Evolutionary conservation across 2,329 filamentous ascomycete genomes (phyloP).

Genomic region (Aspergillus sp.): DNA sequence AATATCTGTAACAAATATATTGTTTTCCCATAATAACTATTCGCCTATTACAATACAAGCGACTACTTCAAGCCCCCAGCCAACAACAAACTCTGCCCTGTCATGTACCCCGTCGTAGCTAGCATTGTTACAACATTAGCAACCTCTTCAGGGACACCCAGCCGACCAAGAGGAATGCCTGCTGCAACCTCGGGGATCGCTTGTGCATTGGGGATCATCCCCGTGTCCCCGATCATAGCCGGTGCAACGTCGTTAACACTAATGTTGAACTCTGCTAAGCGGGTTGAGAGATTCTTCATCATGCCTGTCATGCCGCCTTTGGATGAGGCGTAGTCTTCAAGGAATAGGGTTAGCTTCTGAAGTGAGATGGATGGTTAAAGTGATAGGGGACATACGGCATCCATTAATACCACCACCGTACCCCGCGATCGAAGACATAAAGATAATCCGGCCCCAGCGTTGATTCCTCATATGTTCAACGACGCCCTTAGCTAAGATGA

Average conservation of each 20-base stretch:
- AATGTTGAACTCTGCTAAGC: constrained; percentile 60
- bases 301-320: constrained; percentile 64
- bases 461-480: constrained; percentile 61
- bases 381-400: constrained; percentile 43
- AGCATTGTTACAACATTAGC: constrained; percentile 63
- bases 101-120: constrained; percentile 61
- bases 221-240: constrained; percentile 66
- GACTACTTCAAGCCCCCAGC: constrained; percentile 53
- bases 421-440: constrained; percentile 63
- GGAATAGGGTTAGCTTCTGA: background rate
- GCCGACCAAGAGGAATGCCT: constrained; percentile 59
- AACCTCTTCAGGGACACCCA: constrained; percentile 60
- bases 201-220: constrained; percentile 61
- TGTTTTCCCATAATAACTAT: too few species aligned
- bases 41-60: too few species aligned
- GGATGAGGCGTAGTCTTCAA: constrained; percentile 54
- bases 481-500: constrained; percentile 60
- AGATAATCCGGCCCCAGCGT: constrained; percentile 64
- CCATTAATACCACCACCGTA: constrained; percentile 65
- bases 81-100: constrained; percentile 56
- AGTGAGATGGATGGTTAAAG: background rate
- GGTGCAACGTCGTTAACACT: constrained; percentile 69
- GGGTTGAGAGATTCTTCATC: constrained; percentile 64
- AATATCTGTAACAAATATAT: too few species aligned
- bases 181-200: constrained; percentile 59